Conservation (phyloP, 768 basidiomycete genomes). For the Podaxis sp. region DNA sequence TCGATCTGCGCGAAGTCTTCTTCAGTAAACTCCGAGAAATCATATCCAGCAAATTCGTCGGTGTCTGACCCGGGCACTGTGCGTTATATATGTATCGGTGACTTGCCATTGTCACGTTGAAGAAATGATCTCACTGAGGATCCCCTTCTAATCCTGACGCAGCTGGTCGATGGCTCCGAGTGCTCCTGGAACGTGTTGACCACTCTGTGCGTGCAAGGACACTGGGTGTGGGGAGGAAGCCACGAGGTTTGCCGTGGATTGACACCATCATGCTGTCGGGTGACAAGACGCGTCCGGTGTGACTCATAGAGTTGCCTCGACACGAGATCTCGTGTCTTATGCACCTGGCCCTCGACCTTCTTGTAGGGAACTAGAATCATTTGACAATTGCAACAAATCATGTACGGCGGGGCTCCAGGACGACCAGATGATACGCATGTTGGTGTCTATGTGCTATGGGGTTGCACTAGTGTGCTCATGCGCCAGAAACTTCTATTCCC, state of each 20-base stretch:
- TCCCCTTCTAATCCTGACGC: not conserved
- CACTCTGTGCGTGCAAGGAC: not conserved
- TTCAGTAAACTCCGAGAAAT: slow-evolving; percentile 56
- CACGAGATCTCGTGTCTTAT: no score
- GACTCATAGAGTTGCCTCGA: no score
- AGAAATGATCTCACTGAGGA: not conserved
- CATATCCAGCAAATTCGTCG: slow-evolving; percentile 41
- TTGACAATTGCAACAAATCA: no score
- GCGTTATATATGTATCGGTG: not conserved
- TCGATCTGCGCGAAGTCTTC: slow-evolving; percentile 57
- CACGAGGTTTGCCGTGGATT: not conserved
- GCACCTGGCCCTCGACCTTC: no score
- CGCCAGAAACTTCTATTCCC: not conserved
- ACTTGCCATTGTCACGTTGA: not conserved
- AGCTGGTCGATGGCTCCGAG: not conserved
- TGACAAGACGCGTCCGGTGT: not conserved
- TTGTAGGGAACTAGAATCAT: no score
- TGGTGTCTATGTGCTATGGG: no score
- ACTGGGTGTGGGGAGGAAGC: not conserved
- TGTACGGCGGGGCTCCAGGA: no score
- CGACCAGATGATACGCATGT: no score
- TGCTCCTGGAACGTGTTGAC: not conserved
- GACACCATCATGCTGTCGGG: not conserved
- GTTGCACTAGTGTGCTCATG: no score
- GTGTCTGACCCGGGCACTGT: slow-evolving; percentile 25